These are phyloP conservation scores for Mortierella antarctica DNA, from an alignment of 192 early-diverging fungal species.

Conservation along the genomic window DNA sequence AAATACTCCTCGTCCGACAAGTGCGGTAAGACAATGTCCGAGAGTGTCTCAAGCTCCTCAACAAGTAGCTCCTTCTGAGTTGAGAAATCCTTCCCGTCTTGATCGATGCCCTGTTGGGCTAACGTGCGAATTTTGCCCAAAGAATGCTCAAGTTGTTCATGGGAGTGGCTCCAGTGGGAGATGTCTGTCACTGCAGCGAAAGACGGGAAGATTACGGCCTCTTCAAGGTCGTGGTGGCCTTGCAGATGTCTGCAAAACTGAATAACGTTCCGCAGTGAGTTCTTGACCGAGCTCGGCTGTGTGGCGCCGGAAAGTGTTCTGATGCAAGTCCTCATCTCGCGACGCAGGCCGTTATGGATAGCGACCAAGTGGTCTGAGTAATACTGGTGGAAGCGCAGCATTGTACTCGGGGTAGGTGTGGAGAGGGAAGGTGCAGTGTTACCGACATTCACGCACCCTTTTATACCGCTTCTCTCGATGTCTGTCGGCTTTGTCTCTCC, in stretches of 20 bases:
- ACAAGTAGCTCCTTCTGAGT: conserved; percentile 16
- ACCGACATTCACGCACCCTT: neutral
- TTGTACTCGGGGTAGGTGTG: neutral
- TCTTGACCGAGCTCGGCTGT: conserved; percentile 27
- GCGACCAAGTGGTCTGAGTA: conserved; percentile 44
- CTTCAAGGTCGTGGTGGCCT: conserved; percentile 48
- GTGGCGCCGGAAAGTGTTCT: conserved; percentile 21
- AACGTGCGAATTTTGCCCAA: conserved; percentile 35
- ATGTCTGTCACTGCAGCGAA: conserved; percentile 45
- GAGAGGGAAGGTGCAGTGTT: neutral
- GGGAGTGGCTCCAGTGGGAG: conserved; percentile 46
- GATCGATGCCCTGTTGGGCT: conserved; percentile 40
- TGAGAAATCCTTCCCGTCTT: conserved; percentile 28
- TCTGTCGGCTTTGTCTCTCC: too few relatives aligned
- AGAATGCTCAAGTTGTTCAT: conserved; percentile 30
- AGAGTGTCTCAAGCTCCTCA: conserved; percentile 35
- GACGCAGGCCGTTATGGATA: conserved; percentile 39
- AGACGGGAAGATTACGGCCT: conserved; percentile 37
- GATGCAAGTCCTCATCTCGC: conserved; percentile 31
- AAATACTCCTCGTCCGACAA: conserved; percentile 38
- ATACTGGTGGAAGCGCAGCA: conserved; percentile 40
- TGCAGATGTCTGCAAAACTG: conserved; percentile 42
- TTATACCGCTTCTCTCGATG: neutral
- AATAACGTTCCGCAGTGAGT: conserved; percentile 16
- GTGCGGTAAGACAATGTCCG: conserved; percentile 49